A percentile compares a stretch with the other conserved stretches of the same genome.
phyloP scores from a whole-genome alignment of 768 basidiomycete genomes.

The Suillus hirtellus region DNA sequence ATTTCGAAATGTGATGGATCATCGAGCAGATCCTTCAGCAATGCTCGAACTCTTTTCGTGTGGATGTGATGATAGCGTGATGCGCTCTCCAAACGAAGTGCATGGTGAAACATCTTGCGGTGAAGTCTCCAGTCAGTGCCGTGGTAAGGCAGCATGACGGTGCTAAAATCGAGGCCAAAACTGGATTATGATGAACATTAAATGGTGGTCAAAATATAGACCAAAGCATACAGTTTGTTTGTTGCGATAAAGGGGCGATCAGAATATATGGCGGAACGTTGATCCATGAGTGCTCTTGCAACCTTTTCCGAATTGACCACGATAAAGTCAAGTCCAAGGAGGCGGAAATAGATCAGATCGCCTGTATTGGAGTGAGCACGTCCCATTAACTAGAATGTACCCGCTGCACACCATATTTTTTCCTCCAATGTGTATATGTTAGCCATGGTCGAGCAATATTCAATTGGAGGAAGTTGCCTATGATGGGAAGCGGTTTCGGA shows the following conservation, averaged over 20 bases:
- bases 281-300: constrained; percentile 27
- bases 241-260: constrained; percentile 25
- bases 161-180: constrained; percentile 30
- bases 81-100: constrained; percentile 26
- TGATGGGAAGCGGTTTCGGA: constrained; percentile 30
- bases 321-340: constrained; percentile 27
- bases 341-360: constrained; percentile 22
- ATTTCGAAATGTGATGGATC: constrained; percentile 25
- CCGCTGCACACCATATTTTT: constrained; percentile 29
- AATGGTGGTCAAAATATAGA: not conserved
- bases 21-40: constrained; percentile 24
- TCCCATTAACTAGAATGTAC: not conserved
- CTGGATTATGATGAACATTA: constrained; percentile 14
- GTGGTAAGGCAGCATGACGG: constrained; percentile 30
- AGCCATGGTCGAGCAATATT: constrained; percentile 34
- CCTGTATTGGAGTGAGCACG: constrained; percentile 17
- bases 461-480: constrained; percentile 30
- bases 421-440: constrained; percentile 35
- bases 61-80: constrained; percentile 22
- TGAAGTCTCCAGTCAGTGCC: constrained; percentile 31
- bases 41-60: constrained; percentile 19
- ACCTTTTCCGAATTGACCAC: constrained; percentile 31
- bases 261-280: constrained; percentile 29
- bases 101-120: constrained; percentile 31
- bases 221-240: constrained; percentile 17